Percentiles rank a stretch among this genome's conserved stretches.
Conservation (phyloP, 495 filamentous ascomycete species). For the Ramalina intermedia region DNA sequence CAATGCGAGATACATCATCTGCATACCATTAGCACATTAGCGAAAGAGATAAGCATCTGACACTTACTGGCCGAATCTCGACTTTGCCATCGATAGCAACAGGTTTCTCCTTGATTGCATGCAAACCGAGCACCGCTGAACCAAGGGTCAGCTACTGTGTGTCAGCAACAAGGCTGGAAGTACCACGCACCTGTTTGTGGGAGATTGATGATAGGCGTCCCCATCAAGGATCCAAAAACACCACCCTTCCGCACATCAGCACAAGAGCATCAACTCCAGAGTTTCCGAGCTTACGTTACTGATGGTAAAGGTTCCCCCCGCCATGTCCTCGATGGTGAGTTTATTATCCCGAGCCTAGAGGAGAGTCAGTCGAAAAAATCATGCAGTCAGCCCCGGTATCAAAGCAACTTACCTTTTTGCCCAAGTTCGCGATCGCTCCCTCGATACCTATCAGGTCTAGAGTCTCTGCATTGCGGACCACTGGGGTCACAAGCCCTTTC, state of each 20-base stretch:
- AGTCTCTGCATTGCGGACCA: constrained; percentile 83
- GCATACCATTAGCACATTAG: constrained; percentile 9
- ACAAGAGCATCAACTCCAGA: neutral
- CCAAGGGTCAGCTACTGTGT: constrained; percentile 11
- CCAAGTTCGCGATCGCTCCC: constrained; percentile 80
- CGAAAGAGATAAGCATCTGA: no score
- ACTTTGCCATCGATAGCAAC: constrained; percentile 84
- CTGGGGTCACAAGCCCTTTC: constrained; percentile 92
- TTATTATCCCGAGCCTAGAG: constrained; percentile 80
- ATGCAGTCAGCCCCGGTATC: neutral
- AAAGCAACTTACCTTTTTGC: constrained; percentile 58
- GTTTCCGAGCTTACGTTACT: constrained; percentile 54
- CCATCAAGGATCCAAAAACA: constrained; percentile 76
- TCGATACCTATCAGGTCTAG: constrained; percentile 85
- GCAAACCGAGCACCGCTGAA: constrained; percentile 80
- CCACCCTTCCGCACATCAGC: constrained; percentile 37
- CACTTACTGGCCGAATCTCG: constrained; percentile 67
- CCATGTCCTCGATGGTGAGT: constrained; percentile 98
- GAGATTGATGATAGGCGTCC: constrained; percentile 97
- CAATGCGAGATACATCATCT: constrained; percentile 98
- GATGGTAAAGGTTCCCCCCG: constrained; percentile 96
- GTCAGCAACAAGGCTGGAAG: neutral
- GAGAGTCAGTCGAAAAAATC: neutral
- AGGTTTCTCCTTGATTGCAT: constrained; percentile 91
- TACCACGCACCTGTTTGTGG: constrained; percentile 56